Percentiles rank a stretch among this genome's conserved stretches.
Evolutionary conservation across 192 early-diverging fungal species (phyloP).

Genomic region (Dissophora globulifera): DNA sequence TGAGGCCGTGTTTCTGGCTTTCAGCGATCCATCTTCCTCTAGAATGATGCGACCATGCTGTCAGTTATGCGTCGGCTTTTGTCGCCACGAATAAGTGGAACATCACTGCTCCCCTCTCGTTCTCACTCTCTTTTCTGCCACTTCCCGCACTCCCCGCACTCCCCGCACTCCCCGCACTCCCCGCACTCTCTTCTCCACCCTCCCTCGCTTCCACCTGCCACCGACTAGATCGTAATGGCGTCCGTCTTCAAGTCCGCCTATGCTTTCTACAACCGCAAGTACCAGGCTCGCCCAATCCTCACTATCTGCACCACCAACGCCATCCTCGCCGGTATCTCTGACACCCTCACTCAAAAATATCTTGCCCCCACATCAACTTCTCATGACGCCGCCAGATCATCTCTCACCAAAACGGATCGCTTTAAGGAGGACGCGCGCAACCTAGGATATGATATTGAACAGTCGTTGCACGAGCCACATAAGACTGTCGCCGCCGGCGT

Average conservation of each 20-base stretch:
- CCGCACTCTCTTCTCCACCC: neutral
- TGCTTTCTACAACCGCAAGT: constrained; percentile 55
- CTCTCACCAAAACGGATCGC: constrained; percentile 4
- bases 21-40: neutral
- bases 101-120: neutral
- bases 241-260: constrained; percentile 26
- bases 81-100: too few relatives aligned
- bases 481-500: too few relatives aligned
- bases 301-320: constrained; percentile 78
- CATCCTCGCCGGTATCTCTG: constrained; percentile 68
- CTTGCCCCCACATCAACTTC: constrained; percentile 14
- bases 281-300: constrained; percentile 65
- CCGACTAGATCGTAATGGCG: constrained; percentile 29
- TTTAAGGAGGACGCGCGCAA: neutral
- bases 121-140: neutral
- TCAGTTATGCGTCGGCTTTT: neutral
- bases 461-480: neutral
- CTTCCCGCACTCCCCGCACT: neutral
- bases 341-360: constrained; percentile 69
- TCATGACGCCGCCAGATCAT: neutral
- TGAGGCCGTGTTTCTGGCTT: too few relatives aligned
- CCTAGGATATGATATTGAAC: constrained; percentile 10
- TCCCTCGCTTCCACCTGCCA: neutral
- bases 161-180: neutral
- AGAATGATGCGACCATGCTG: neutral